phyloP scores from a whole-genome alignment of 805 yeast species.

The Candida sanyiensis region DNA sequence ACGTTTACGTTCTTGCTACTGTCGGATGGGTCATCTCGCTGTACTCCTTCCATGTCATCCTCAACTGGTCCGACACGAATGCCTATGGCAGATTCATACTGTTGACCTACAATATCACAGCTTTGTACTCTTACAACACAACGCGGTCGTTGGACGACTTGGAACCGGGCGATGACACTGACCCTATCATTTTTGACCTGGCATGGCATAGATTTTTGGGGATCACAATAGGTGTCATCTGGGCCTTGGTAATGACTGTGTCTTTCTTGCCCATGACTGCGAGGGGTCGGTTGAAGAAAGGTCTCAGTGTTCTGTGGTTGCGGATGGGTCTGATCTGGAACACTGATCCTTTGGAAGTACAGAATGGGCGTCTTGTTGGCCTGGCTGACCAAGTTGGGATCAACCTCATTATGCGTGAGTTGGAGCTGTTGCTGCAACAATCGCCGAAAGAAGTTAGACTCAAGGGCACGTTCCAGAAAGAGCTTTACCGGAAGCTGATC shows the following conservation, averaged over 20 bases:
- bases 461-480: conserved; percentile 64
- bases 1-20: conserved; percentile 46
- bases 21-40: conserved; percentile 37
- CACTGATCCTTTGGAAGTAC: conserved; percentile 56
- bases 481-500: conserved; percentile 45
- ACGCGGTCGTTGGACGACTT: conserved; percentile 46
- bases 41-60: conserved; percentile 47
- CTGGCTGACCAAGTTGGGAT: conserved; percentile 33
- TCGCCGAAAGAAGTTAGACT: conserved; percentile 73
- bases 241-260: conserved; percentile 70
- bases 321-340: conserved; percentile 80
- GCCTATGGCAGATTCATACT: conserved; percentile 67
- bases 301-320: conserved; percentile 67
- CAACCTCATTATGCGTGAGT: conserved; percentile 51
- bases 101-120: conserved; percentile 73
- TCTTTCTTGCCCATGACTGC: conserved; percentile 73
- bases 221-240: conserved; percentile 64
- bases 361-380: conserved; percentile 23
- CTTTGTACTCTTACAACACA: conserved; percentile 67
- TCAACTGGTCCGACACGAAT: conserved; percentile 55
- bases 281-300: conserved; percentile 56
- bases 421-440: conserved; percentile 55
- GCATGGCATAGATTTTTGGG: conserved; percentile 75
- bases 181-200: conserved; percentile 64
- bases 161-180: conserved; percentile 63